These are phyloP conservation scores for Rhizopogon salebrosus DNA, from an alignment of 768 basidiomycete species.

Conservation along the genomic window DNA sequence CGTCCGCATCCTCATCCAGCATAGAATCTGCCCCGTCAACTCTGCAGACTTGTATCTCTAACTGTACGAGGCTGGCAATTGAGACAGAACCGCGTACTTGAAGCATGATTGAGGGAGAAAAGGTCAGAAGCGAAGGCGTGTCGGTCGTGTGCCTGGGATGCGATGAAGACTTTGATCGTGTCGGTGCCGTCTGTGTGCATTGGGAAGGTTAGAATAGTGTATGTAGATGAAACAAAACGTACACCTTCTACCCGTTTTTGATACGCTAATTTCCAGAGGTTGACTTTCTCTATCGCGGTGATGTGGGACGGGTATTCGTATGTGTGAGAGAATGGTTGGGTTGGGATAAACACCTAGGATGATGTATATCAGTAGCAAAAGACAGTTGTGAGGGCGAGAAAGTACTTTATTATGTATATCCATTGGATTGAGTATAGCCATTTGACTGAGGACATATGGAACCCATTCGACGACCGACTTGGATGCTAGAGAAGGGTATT, in stretches of 20 bases:
- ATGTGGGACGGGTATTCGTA: constrained; percentile 15
- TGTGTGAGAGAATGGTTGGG: constrained; percentile 2
- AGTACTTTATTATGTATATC: background rate
- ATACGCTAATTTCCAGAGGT: constrained; percentile 30
- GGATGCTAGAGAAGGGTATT: background rate
- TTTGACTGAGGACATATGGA: background rate
- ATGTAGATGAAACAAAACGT: constrained; percentile 8
- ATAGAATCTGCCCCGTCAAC: constrained; percentile 23
- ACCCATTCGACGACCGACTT: background rate
- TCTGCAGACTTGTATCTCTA: constrained; percentile 23
- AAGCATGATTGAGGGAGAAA: background rate
- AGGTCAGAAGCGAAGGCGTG: background rate
- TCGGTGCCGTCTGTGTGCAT: constrained; percentile 23
- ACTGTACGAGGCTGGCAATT: constrained; percentile 23
- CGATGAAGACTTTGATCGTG: constrained; percentile 27
- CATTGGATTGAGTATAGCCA: background rate
- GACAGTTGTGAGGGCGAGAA: no score
- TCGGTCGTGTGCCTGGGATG: constrained; percentile 17
- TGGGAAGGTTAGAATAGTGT: background rate
- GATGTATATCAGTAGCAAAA: background rate
- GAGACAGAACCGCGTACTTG: constrained; percentile 19
- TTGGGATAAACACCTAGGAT: background rate
- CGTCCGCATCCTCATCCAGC: constrained; percentile 24
- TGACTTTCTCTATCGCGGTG: constrained; percentile 30
- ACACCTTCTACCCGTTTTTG: constrained; percentile 32